Percentiles rank a stretch among this genome's conserved stretches.
phyloP scores from a whole-genome alignment of 345 rosid genomes.

The Sisymbrium altissimum region DNA sequence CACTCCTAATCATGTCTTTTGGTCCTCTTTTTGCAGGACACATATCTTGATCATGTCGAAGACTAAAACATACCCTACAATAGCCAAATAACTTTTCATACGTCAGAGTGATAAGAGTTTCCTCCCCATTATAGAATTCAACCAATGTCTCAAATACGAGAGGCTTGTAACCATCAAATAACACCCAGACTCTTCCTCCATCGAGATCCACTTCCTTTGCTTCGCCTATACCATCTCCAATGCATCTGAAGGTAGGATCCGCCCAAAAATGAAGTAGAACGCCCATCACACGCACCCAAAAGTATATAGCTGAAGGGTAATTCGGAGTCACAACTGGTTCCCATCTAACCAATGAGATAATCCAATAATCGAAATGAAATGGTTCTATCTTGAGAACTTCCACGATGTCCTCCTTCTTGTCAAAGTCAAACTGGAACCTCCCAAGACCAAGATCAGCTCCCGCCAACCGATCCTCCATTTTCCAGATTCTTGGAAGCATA shows the following conservation, averaged over 20 bases:
- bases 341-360: background rate
- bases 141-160: background rate
- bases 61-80: background rate
- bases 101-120: background rate
- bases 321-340: rapidly evolving
- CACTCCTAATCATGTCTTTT: too few relatives aligned
- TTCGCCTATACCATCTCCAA: background rate
- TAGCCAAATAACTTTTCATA: background rate
- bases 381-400: background rate
- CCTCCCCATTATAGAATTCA: background rate
- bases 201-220: background rate
- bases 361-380: background rate
- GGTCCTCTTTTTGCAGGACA: background rate
- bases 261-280: background rate
- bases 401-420: background rate
- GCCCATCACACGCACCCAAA: background rate
- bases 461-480: too few relatives aligned
- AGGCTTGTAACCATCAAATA: background rate
- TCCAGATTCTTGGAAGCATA: too few relatives aligned
- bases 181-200: background rate
- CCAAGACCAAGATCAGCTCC: too few relatives aligned
- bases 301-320: background rate
- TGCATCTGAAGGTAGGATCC: background rate
- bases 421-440: background rate
- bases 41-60: background rate